phyloP scores from a whole-genome alignment of 2,329 filamentous ascomycete genomes.

The Colletotrichum sublineola region DNA sequence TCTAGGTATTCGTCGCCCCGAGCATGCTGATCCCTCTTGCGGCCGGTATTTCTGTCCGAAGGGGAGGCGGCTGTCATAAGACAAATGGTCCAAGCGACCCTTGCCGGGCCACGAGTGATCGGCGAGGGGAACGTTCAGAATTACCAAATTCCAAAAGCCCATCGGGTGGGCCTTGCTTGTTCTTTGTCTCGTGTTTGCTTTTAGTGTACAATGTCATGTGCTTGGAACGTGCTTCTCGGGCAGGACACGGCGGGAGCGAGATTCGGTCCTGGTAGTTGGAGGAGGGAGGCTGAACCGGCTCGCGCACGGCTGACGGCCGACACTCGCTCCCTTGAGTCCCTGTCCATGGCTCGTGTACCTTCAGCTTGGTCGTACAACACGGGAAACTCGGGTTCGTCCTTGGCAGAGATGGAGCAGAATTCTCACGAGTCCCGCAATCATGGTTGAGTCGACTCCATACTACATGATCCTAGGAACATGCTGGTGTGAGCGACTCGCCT shows the following conservation, averaged over 20 bases:
- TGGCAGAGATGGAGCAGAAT: not conserved
- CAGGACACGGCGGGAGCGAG: not conserved
- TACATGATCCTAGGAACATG: not conserved
- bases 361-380: not conserved
- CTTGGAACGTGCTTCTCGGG: not conserved
- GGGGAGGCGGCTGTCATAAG: not conserved
- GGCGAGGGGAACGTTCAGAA: not conserved
- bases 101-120: constrained; percentile 5
- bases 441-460: not conserved
- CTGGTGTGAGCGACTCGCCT: not conserved
- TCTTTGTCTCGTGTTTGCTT: not conserved
- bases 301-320: not conserved
- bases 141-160: not conserved
- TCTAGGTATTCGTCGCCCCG: too few species aligned
- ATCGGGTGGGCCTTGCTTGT: not conserved
- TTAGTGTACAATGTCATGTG: not conserved
- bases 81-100: not conserved
- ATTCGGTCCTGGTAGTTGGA: not conserved
- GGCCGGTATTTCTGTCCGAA: not conserved
- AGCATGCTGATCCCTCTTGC: not conserved
- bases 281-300: not conserved
- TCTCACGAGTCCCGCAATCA: not conserved
- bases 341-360: not conserved
- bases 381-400: not conserved
- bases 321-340: not conserved